Evolutionary conservation across 345 rosid genomes (phyloP).

Genomic region (Moringa oleifera): DNA sequence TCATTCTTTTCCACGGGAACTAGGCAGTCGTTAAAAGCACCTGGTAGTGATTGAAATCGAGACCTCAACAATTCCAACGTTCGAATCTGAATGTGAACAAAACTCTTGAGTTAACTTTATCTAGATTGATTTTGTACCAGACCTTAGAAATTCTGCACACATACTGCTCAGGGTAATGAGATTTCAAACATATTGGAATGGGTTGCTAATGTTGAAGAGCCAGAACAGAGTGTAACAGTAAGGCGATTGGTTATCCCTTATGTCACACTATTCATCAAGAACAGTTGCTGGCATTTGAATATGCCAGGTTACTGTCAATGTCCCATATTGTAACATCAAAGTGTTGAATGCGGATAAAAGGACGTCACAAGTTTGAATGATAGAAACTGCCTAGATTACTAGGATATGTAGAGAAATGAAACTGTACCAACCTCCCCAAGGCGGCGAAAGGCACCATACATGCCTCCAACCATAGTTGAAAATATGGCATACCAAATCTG

Average conservation of each 20-base stretch:
- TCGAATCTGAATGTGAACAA: constrained; percentile 38
- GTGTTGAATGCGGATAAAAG: too few species aligned
- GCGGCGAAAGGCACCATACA: constrained; percentile 54
- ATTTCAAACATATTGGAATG: not conserved
- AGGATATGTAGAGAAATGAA: not conserved
- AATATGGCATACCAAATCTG: constrained; percentile 61
- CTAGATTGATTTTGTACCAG: not conserved
- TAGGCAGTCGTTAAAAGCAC: constrained; percentile 43
- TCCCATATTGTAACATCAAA: too few species aligned
- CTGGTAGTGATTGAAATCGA: constrained; percentile 48
- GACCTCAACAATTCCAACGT: constrained; percentile 54
- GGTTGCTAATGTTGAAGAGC: not conserved
- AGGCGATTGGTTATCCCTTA: not conserved
- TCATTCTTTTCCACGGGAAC: constrained; percentile 41
- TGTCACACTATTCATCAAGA: too few species aligned
- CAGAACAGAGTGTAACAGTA: not conserved
- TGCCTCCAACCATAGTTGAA: constrained; percentile 51
- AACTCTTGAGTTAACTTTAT: not conserved
- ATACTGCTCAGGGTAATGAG: not conserved
- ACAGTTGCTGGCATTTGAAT: too few species aligned
- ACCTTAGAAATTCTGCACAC: not conserved
- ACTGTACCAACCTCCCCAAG: constrained; percentile 44
- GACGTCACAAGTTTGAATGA: too few species aligned
- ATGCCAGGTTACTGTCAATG: too few species aligned
- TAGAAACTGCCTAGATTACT: not conserved